Evolutionary conservation across 202 grass and related monocot species (phyloP).

Genomic region (Setaria italica): DNA sequence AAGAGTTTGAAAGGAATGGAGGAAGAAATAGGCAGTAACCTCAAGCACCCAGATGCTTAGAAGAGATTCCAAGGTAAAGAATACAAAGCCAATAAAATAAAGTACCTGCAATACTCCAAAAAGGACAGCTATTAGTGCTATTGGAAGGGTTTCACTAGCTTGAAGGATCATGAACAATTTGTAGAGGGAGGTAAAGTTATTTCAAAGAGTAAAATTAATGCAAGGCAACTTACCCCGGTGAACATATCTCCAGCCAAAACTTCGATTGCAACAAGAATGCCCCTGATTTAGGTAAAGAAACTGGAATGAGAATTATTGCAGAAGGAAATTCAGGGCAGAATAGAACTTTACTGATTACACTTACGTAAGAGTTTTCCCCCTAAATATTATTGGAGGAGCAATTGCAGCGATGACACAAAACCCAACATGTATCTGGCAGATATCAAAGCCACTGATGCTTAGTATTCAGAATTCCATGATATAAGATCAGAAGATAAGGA

Average conservation of each 20-base stretch:
- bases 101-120: constrained; percentile 51
- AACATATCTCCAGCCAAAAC: constrained; percentile 56
- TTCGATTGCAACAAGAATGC: constrained; percentile 64
- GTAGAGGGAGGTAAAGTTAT: not conserved
- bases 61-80: constrained; percentile 77
- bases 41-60: constrained; percentile 92
- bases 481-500: constrained; percentile 25
- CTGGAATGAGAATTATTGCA: constrained; percentile 1
- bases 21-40: constrained; percentile 52
- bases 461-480: constrained; percentile 21
- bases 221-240: constrained; percentile 54
- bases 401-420: constrained; percentile 84
- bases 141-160: not conserved
- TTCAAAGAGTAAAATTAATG: constrained; percentile 9
- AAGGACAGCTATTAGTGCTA: constrained; percentile 19
- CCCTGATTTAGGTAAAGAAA: constrained; percentile 59
- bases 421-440: constrained; percentile 74
- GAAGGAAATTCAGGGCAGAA: constrained; percentile 23
- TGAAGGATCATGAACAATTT: constrained; percentile 17
- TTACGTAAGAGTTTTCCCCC: constrained; percentile 78
- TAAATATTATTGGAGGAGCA: constrained; percentile 87
- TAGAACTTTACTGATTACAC: constrained; percentile 28
- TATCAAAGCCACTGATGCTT: constrained; percentile 31
- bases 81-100: constrained; percentile 78
- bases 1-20: constrained; percentile 11